Base-by-base conservation (phyloP, 805 yeast genomes). In the Wickerhamomyces strasburgensis region DNA sequence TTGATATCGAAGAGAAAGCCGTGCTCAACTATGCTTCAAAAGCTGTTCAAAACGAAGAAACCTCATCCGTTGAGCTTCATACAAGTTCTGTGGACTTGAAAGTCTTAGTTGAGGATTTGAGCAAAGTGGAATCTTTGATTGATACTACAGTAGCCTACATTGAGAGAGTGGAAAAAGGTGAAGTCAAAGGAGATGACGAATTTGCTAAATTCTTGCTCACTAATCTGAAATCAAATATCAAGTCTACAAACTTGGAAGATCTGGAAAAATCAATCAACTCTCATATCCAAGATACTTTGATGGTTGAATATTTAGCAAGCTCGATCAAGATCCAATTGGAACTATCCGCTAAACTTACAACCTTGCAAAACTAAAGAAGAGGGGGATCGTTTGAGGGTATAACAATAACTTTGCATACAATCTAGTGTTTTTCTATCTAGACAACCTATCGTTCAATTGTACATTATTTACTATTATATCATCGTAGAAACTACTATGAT, bases 301-400 rank as follows among this genome's bases (percentile, higher is more conserved):
- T 86, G 78, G 73, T 87, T 45, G 90, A 84, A 57, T 84, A 81
- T 57, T 71, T 87, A 61, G 81, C 95, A 39, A 78, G 81, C 48
- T 84, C 93, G 38, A 78, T 87, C 51, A 84, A 83, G 65, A 83
- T 87, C 46, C 96, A 87, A 65, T 72, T 85, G 46, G 89, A 83
- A 58, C 69, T 83, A 54, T 77, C 87, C 52, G 78, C 87, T 33
- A 78, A 84, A 58, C 71, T 85, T 52, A 79, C 86, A 33, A 76
- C 81, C 25, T 57, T 71, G 11, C 25, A 21, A 11, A 21, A 21
- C 25, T 21, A 21, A 21, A 8, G n/a, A n/a, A n/a, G n/a, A n/a
- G n/a, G n/a, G n/a, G n/a, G n/a, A n/a, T n/a, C n/a, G n/a, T n/a
- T n/a, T n/a, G n/a, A n/a, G n/a, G n/a, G n/a, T n/a, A n/a, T n/a